Evolutionary conservation across 1,284 basidiomycete genomes (phyloP).

Genomic region (Naganishia liquefaciens): DNA sequence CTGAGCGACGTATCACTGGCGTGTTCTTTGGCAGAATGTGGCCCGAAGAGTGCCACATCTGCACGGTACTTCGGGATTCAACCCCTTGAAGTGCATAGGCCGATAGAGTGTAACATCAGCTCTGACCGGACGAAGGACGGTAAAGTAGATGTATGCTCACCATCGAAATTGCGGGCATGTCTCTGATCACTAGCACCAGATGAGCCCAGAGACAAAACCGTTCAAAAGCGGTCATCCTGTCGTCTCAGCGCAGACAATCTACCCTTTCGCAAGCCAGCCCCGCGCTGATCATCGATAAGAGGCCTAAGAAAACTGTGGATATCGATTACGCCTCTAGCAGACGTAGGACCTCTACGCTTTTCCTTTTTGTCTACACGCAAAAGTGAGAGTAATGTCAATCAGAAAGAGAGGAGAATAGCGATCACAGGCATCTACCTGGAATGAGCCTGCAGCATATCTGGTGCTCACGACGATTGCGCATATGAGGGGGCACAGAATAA

Average conservation of each 20-base stretch:
- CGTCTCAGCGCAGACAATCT: background rate
- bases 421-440: background rate
- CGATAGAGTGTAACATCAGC: background rate
- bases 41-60: background rate
- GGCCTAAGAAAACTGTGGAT: background rate
- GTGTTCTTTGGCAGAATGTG: too few species aligned
- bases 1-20: too few species aligned
- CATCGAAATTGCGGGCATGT: slow-evolving; percentile 2
- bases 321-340: too few species aligned
- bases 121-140: background rate
- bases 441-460: slow-evolving; percentile 5
- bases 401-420: background rate
- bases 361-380: background rate
- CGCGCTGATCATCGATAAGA: background rate
- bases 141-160: background rate
- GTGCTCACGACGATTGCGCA: background rate
- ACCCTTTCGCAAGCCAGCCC: background rate
- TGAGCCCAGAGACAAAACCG: background rate
- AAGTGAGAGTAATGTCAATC: background rate
- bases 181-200: background rate
- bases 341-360: too few species aligned
- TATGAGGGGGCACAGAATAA: background rate
- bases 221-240: background rate
- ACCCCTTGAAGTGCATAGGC: slow-evolving; percentile 3
- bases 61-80: background rate